These are phyloP conservation scores for Lithohypha guttulata DNA, from an alignment of 2,329 filamentous ascomycete genomes.

Conservation along the genomic window DNA sequence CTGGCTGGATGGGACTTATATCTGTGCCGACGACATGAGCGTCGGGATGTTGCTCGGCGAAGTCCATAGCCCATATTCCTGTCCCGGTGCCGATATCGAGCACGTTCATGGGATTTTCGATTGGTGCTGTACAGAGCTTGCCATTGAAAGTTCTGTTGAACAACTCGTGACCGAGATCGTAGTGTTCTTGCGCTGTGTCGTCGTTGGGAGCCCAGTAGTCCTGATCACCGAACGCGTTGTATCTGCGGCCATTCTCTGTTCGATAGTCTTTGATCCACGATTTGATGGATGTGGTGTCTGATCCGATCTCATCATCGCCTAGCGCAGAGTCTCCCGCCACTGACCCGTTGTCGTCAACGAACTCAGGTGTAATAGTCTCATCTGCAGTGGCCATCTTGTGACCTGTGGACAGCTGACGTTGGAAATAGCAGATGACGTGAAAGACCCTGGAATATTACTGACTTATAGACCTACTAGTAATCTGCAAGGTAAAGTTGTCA, in stretches of 20 bases:
- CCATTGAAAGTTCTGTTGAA: neutral
- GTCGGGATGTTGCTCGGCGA: constrained; percentile 20
- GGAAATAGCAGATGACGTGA: too few species aligned
- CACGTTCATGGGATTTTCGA: constrained; percentile 1
- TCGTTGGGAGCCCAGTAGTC: constrained; percentile 34
- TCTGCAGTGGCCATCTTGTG: too few species aligned
- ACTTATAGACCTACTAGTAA: too few species aligned
- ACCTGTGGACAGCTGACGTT: too few species aligned
- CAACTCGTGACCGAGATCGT: constrained; percentile 29
- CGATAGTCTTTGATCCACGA: constrained; percentile 12
- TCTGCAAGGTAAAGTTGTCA: too few species aligned
- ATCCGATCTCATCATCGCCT: too few species aligned
- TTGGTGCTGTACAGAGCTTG: neutral
- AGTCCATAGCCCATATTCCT: constrained; percentile 17
- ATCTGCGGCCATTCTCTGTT: constrained; percentile 27
- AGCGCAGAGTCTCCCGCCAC: too few species aligned
- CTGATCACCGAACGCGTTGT: constrained; percentile 27
- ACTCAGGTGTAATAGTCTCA: too few species aligned
- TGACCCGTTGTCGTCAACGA: too few species aligned
- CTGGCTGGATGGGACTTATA: constrained; percentile 19
- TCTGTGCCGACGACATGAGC: constrained; percentile 18
- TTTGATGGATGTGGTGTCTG: neutral
- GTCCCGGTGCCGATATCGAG: constrained; percentile 16
- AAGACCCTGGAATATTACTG: too few species aligned
- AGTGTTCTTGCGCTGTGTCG: constrained; percentile 32